Evolutionary conservation across 1,284 basidiomycete species (phyloP).

Genomic region (Trichosporon sp.): DNA sequence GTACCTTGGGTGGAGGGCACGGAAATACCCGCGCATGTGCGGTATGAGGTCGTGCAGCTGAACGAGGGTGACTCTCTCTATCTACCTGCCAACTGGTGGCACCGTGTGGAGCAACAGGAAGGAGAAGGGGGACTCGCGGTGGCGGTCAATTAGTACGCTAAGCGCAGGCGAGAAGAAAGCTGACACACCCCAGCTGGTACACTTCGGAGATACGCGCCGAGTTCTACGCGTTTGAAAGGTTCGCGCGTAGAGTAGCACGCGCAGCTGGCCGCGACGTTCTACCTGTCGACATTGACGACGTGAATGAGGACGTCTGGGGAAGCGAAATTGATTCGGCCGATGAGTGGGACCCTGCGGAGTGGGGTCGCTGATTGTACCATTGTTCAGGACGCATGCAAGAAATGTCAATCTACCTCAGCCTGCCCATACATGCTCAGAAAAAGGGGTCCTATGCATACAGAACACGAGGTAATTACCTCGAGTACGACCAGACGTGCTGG

Average conservation of each 20-base stretch:
- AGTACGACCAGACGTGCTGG: slow-evolving; percentile 50
- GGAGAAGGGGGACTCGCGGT: slow-evolving; percentile 52
- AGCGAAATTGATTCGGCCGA: slow-evolving; percentile 27
- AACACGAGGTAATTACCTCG: slow-evolving; percentile 33
- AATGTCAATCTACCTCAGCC: background rate
- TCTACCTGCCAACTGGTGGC: slow-evolving; percentile 87
- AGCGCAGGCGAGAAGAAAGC: background rate
- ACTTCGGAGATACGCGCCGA: slow-evolving; percentile 31
- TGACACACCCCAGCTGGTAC: slow-evolving; percentile 34
- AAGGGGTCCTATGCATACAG: slow-evolving; percentile 25
- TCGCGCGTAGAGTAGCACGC: slow-evolving; percentile 34
- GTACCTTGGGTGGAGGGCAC: slow-evolving; percentile 64
- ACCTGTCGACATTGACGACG: slow-evolving; percentile 27
- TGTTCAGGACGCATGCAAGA: background rate
- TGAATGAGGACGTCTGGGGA: slow-evolving; percentile 26
- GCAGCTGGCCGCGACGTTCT: slow-evolving; percentile 28
- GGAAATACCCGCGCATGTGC: slow-evolving; percentile 50
- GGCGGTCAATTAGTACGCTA: slow-evolving; percentile 83
- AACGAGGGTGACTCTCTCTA: slow-evolving; percentile 74
- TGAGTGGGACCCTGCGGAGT: slow-evolving; percentile 38
- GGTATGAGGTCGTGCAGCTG: slow-evolving; percentile 58
- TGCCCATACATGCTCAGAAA: slow-evolving; percentile 4
- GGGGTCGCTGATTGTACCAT: slow-evolving; percentile 27
- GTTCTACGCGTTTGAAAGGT: slow-evolving; percentile 33
- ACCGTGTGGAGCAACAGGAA: slow-evolving; percentile 68